Base-by-base conservation (phyloP, 2,329 filamentous ascomycete species). In the Myriosclerotinia curreyana region DNA sequence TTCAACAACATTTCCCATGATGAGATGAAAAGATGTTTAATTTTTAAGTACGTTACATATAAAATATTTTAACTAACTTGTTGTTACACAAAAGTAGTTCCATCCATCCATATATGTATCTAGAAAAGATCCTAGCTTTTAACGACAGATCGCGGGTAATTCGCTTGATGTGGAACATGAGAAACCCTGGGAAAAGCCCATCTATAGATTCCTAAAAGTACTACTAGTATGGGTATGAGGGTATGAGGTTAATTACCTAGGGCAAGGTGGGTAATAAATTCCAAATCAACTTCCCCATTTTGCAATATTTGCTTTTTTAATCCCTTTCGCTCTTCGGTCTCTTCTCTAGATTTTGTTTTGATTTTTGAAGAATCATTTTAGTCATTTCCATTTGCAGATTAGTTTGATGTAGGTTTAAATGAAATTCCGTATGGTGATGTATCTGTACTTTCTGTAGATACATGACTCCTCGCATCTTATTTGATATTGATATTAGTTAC, bases 391-490 rank as follows among this genome's bases (percentile, higher is more conserved):
- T 52, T 52, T 52, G 50, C 9, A 36, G 50, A 52, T 1, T 22
- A 36, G 54, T 5, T 34, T 15, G 11, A 53, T 38, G n/a, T 14
- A 38, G n/a, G 28, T 28, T 22, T n/a, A 44, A 46, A 46, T 36
- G 20, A 36, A 46, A 22, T 44, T 58, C 28, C n/a, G 17, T n/a
- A 34, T 20, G 12, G 28, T 17, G n/a, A 20, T 51, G 28, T 51
- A 34, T 34, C 49, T n/a, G 49, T 52, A 52, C 50, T 52, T 48
- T 52, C 50, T 8, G 28, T 46, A 15, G 11, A 28, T 22, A 58
- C 17, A 36, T 15, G 11, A 34, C 54, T 58, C 54, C 54, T 58
- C 54, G 54, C 54, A 15, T 58, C 40, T 56, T 5, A 36, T 56
- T 58, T 34, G 42, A 46, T 58, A 11, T 56, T n/a, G 40, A 56